Conservation (phyloP, 2,329 filamentous ascomycete species). For the Akanthomyces lecanii region DNA sequence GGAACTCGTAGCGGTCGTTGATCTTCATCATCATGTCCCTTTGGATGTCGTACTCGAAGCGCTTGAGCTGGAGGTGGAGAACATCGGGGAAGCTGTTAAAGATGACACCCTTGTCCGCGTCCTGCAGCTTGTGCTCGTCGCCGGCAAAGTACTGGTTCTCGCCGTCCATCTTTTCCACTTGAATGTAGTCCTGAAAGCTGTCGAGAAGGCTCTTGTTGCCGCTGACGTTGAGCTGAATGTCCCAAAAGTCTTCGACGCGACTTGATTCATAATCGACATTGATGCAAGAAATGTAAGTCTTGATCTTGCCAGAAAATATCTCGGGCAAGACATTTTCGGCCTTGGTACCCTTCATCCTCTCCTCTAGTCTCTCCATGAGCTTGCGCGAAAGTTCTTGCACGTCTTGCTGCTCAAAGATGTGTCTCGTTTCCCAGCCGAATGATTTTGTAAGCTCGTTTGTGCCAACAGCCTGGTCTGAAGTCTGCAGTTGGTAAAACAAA, state of each 20-base stretch:
- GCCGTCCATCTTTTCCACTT: conserved; percentile 93
- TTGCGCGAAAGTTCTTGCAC: conserved; percentile 96
- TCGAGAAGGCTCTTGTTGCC: conserved; percentile 90
- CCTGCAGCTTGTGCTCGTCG: conserved; percentile 85
- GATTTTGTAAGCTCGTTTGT: conserved; percentile 93
- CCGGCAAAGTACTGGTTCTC: conserved; percentile 98
- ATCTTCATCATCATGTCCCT: conserved; percentile 99
- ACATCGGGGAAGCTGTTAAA: conserved; percentile 95
- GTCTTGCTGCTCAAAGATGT: conserved; percentile 98
- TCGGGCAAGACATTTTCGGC: conserved; percentile 83
- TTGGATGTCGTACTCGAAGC: conserved; percentile 96
- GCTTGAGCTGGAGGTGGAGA: conserved; percentile 89
- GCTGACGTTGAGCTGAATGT: conserved; percentile 93
- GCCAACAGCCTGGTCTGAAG: conserved; percentile 74
- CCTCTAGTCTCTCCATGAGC: conserved; percentile 94
- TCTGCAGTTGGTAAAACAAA: conserved; percentile 92
- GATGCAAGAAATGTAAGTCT: conserved; percentile 98
- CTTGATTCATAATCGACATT: conserved; percentile 98
- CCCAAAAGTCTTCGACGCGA: conserved; percentile 96
- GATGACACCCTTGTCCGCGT: conserved; percentile 96
- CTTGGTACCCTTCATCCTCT: conserved; percentile 95
- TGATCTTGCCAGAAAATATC: conserved; percentile 96
- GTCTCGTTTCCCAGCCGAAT: conserved; percentile 95
- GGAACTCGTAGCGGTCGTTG: conserved; percentile 88
- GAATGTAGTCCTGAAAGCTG: conserved; percentile 93